phyloP scores from a whole-genome alignment of 371 early-diverging fungal genomes.

The Rhizopus stolonifer region DNA sequence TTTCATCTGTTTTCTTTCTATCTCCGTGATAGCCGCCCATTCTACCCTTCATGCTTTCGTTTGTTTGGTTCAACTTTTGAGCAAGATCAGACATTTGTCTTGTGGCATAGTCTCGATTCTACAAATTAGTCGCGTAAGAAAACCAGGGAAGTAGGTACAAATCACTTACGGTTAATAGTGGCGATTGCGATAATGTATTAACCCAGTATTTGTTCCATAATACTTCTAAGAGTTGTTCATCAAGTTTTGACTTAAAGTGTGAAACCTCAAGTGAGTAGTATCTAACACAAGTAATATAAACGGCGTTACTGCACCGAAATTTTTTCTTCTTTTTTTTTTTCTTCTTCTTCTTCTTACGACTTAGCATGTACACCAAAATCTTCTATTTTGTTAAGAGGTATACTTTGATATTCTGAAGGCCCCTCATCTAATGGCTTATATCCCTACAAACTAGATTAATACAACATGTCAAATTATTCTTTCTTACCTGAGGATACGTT shows the following conservation, averaged over 20 bases:
- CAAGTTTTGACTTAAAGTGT: conserved; percentile 91
- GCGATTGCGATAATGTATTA: conserved; percentile 88
- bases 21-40: conserved; percentile 60
- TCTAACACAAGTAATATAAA: no score
- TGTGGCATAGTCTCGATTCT: conserved; percentile 83
- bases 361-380: conserved; percentile 97
- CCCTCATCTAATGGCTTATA: conserved; percentile 78
- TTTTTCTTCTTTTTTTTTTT: no score
- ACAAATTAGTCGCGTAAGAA: neutral
- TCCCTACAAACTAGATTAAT: conserved; percentile 39
- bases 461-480: neutral
- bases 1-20: conserved; percentile 66
- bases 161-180: conserved; percentile 74
- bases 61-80: conserved; percentile 81
- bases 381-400: conserved; percentile 93
- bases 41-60: conserved; percentile 54
- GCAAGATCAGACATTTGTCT: conserved; percentile 81
- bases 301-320: no score
- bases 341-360: no score
- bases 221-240: conserved; percentile 81
- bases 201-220: conserved; percentile 98
- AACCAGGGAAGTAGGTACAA: neutral
- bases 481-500: conserved; percentile 82
- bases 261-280: conserved; percentile 92
- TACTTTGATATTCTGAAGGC: conserved; percentile 75